phyloP scores from a whole-genome alignment of 2,329 filamentous ascomycete genomes.

The Pseudonectria foliicola region DNA sequence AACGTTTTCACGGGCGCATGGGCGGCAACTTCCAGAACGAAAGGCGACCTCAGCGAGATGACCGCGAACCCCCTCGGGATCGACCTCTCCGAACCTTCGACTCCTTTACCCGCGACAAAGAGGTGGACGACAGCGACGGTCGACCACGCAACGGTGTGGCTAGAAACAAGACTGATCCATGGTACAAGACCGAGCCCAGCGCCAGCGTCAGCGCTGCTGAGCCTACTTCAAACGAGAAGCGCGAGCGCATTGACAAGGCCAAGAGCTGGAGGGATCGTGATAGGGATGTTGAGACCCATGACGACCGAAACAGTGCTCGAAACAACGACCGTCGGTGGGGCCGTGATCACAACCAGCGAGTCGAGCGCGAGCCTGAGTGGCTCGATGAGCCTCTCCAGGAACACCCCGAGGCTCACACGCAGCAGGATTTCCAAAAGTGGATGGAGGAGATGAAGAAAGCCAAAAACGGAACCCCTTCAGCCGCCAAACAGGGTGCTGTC shows the following conservation, averaged over 20 bases:
- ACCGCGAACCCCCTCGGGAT: slow-evolving; percentile 46
- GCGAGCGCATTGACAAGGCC: slow-evolving; percentile 50
- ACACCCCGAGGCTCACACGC: slow-evolving; percentile 64
- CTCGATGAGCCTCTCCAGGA: slow-evolving; percentile 68
- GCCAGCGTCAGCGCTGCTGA: slow-evolving; percentile 19
- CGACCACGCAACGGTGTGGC: slow-evolving; percentile 57
- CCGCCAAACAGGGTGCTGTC: slow-evolving; percentile 29
- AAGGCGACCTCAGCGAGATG: slow-evolving; percentile 44
- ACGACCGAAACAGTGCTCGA: slow-evolving; percentile 52
- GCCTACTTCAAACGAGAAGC: slow-evolving; percentile 30
- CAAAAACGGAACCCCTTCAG: slow-evolving; percentile 31
- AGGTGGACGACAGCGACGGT: slow-evolving; percentile 46
- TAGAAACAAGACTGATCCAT: slow-evolving; percentile 64
- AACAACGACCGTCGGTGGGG: slow-evolving; percentile 46
- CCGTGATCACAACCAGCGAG: slow-evolving; percentile 49
- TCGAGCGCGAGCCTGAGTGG: slow-evolving; percentile 86
- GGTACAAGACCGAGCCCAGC: slow-evolving; percentile 57
- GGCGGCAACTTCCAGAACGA: slow-evolving; percentile 41
- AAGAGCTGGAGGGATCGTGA: slow-evolving; percentile 56
- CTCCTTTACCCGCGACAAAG: slow-evolving; percentile 40
- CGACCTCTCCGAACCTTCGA: slow-evolving; percentile 44
- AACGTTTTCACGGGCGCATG: slow-evolving; percentile 62
- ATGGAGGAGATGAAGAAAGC: slow-evolving; percentile 83
- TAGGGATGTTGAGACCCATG: slow-evolving; percentile 31
- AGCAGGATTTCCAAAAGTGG: slow-evolving; percentile 90